Conservation (phyloP, 257 asterid species). For the Lycium ferocissimum region DNA sequence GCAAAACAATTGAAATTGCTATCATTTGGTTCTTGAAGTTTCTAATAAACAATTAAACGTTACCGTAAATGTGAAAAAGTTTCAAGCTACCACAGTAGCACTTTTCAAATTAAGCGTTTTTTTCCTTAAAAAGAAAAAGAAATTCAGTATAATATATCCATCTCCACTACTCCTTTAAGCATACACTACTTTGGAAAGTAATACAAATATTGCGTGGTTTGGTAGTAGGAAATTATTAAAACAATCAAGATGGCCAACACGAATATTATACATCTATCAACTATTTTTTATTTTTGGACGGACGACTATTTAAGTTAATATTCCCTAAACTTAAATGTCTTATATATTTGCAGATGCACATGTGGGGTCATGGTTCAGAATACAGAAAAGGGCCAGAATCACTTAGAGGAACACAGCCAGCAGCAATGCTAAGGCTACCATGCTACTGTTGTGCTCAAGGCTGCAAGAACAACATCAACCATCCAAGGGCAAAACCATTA, state of each 20-base stretch:
- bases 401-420: constrained; percentile 79
- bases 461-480: constrained; percentile 91
- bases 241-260: too few species aligned
- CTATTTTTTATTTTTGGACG: neutral
- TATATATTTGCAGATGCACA: constrained; percentile 73
- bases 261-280: too few species aligned
- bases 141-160: too few species aligned
- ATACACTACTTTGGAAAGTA: too few species aligned
- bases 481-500: constrained; percentile 83
- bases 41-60: neutral
- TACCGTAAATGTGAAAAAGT: neutral
- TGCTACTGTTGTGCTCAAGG: constrained; percentile 87
- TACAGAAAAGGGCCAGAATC: constrained; percentile 85
- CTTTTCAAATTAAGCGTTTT: neutral
- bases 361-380: constrained; percentile 99
- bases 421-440: constrained; percentile 87
- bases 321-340: neutral
- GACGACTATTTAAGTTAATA: too few species aligned
- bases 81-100: neutral
- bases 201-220: too few species aligned
- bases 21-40: neutral
- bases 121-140: too few species aligned
- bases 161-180: too few species aligned
- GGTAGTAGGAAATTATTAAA: too few species aligned
- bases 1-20: neutral